Evolutionary conservation across 768 basidiomycete species (phyloP), one percentile per base, ranked within the genome.

Genomic region (Phylloporus arenicola): DNA sequence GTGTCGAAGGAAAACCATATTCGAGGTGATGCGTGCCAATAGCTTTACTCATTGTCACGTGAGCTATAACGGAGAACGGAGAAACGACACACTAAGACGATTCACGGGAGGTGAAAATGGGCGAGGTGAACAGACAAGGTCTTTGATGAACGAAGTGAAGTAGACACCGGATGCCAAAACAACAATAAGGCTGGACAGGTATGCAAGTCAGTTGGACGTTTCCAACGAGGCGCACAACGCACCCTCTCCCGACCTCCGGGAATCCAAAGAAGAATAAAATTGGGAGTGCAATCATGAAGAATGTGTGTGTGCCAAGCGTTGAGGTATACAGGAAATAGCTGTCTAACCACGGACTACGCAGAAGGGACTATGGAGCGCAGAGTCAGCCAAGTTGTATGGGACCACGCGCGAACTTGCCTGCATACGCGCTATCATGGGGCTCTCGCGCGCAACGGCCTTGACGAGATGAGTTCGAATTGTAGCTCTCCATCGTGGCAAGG

Each of bases 1-100:
- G 95, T 0, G 94, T 96, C 0, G 92, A 95, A 0, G 93, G 94
- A 62, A 97, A 95, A 20, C 95, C 95, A 58, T 95, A 95, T 70
- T 95, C 92, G 3, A 90, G 76, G 57, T 92, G 88, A 60, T 90
- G 88, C 1, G 72, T 78, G 13, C 88, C 85, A 45, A 91, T 83
- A 5, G 84, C 87, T 90, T 56, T 33, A 30, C 12, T 8, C 29
- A 31, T 53, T 37, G 31, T n/a, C 16, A 17, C 17, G 27, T 27
- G 3, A 30, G 55, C 6, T 46, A 20, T 25, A 19, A 35, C 22
- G 31, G 8, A 20, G 4, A 14, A 22, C 5, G 27, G 19, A 24
- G 25, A 27, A 20, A 22, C n/a, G 1, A 72, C 86, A 57, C 58
- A 94, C 92, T 87, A 6, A 95, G 72, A 45, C 95, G 81, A n/a